A percentile compares a stretch with the other conserved stretches of the same genome.
Conservation (phyloP, 2,329 filamentous ascomycete species). For the Cercospora sp. region DNA sequence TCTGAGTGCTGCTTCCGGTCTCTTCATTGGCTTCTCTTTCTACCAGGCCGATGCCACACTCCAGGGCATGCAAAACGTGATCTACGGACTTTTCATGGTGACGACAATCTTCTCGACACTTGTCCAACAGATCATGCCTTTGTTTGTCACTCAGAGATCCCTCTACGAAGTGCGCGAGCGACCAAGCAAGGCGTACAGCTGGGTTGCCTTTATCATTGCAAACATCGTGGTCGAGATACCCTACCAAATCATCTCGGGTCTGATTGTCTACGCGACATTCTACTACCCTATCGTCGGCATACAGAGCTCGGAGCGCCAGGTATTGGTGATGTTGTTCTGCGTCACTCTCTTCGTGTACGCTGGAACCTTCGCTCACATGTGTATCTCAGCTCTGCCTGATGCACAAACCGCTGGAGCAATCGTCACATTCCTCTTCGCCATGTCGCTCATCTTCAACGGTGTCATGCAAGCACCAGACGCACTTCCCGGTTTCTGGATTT, state of each 20-base stretch:
- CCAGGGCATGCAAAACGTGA: constrained; percentile 49
- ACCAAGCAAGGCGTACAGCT: constrained; percentile 71
- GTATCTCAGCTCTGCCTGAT: constrained; percentile 68
- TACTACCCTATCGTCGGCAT: constrained; percentile 59
- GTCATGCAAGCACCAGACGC: constrained; percentile 61
- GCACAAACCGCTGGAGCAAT: constrained; percentile 67
- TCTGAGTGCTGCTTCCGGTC: constrained; percentile 52
- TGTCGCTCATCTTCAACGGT: constrained; percentile 53
- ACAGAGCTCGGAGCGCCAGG: constrained; percentile 57
- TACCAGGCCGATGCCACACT: constrained; percentile 41
- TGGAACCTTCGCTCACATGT: constrained; percentile 71
- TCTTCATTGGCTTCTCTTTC: constrained; percentile 53
- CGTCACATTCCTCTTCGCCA: constrained; percentile 50
- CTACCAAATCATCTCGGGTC: constrained; percentile 62
- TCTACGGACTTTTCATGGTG: constrained; percentile 56
- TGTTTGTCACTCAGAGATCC: constrained; percentile 59
- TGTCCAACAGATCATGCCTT: constrained; percentile 61
- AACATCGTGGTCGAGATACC: constrained; percentile 73
- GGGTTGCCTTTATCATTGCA: constrained; percentile 70
- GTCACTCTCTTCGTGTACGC: constrained; percentile 70
- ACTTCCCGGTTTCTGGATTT: constrained; percentile 73
- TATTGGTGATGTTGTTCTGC: constrained; percentile 64
- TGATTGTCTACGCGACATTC: constrained; percentile 65
- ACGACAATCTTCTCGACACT: constrained; percentile 45
- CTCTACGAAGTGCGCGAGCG: constrained; percentile 63